A percentile compares a stretch with the other conserved stretches of the same genome.
Conservation (phyloP, 208 protist species). For the Trypanosomatidae sp. region DNA sequence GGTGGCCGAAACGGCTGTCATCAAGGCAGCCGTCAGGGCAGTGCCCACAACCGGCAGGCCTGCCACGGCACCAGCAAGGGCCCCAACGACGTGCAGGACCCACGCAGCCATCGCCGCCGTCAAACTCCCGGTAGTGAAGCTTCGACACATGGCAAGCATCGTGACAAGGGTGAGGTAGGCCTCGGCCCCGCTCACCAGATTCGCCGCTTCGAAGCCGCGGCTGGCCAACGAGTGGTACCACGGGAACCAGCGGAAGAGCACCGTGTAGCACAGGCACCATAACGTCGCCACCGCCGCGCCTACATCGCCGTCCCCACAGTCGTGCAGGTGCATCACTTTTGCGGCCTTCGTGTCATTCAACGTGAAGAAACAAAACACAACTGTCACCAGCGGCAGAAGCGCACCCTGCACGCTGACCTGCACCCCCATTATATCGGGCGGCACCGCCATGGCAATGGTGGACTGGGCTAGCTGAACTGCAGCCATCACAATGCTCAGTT, state of each 20-base stretch:
- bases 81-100: slow-evolving; percentile 12
- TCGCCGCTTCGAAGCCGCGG: slow-evolving; percentile 51
- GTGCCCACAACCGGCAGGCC: slow-evolving; percentile 9
- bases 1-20: slow-evolving; percentile 5
- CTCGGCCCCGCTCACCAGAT: slow-evolving; percentile 44
- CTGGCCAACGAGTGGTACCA: slow-evolving; percentile 72
- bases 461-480: slow-evolving; percentile 58
- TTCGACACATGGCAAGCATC: slow-evolving; percentile 45
- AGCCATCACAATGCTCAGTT: slow-evolving; percentile 41
- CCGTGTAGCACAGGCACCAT: slow-evolving; percentile 55
- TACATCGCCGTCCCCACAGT: slow-evolving; percentile 30
- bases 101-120: slow-evolving; percentile 6
- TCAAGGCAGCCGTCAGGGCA: slow-evolving; percentile 9
- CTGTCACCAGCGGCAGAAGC: slow-evolving; percentile 47
- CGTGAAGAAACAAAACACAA: slow-evolving; percentile 51
- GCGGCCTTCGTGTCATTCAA: slow-evolving; percentile 53
- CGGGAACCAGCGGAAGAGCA: slow-evolving; percentile 69
- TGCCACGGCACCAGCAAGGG: slow-evolving; percentile 11
- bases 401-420: slow-evolving; percentile 31
- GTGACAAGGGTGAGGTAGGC: slow-evolving; percentile 48
- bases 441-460: slow-evolving; percentile 38
- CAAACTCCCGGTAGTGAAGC: slow-evolving; percentile 23
- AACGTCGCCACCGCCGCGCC: slow-evolving; percentile 49
- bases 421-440: slow-evolving; percentile 16
- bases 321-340: slow-evolving; percentile 46